Base-by-base conservation (phyloP, 176 grass and related monocot species). In the Elaeis guineensis region DNA sequence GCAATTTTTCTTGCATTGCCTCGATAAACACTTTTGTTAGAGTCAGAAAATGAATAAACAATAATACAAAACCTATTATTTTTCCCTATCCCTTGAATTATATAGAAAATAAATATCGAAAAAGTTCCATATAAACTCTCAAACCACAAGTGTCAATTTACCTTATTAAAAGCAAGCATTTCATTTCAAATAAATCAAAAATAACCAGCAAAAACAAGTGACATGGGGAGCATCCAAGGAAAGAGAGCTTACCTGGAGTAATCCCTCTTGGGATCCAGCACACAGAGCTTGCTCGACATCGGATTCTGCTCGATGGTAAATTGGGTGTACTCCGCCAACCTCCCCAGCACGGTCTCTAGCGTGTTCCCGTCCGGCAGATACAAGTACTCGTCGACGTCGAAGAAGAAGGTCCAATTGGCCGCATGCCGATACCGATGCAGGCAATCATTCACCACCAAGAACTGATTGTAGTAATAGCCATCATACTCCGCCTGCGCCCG, bases 341-440 rank as follows among this genome's bases (percentile, higher is more conserved):
- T 76, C 12, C 44, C 66, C 65, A 95, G 49, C 71, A 81, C 90
- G 25, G 76, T 2, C 5, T 69, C 59, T 0, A 95, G 85, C n/a
- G 68, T 70, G 20, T 54, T 69, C 0, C 90, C 85, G 17, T 59
- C 65, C 17, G 90, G 85, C 52, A 95, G 69, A 62, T 86, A 89
- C 4, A 95, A 28, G 69, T 89, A 95, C 73, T 95, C 90, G 24
- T 95, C 90, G 54, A 95, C 79, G 52, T 95, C 90, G 68, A 89
- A 95, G 83, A 95, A 95, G 82, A 95, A 95, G 61, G 90, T 95
- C 90, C 90, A 95, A 24, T 95, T 89, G n/a, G 90, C 90, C 15
- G 73, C 66, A 26, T 86, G 86, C 25, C 90, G 70, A 67, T 95
- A 78, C 0, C 82, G 72, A 70, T 95, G 90, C 67, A 95, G 52